Percentiles rank a stretch among this genome's conserved stretches.
These are phyloP conservation scores for Ephemerocybe angulata DNA, from an alignment of 768 basidiomycete genomes.

Conservation along the genomic window DNA sequence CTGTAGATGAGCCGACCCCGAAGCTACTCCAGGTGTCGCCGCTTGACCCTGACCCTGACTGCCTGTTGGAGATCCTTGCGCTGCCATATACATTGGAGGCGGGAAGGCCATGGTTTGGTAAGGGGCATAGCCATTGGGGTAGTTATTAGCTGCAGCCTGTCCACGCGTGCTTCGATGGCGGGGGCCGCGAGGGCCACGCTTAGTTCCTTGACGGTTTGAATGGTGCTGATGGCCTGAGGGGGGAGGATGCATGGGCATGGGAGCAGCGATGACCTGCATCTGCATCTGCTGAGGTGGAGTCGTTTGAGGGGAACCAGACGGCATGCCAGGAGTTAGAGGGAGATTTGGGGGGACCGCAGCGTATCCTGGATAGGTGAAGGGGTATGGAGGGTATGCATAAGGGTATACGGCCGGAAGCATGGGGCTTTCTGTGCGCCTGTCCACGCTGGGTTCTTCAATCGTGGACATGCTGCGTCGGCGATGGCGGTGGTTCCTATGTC, in stretches of 20 bases:
- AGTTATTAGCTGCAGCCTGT: no score
- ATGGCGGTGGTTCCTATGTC: constrained; percentile 18
- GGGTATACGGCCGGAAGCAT: constrained; percentile 31
- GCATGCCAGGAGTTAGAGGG: constrained; percentile 14
- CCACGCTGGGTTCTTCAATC: constrained; percentile 12
- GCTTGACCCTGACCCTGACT: not conserved
- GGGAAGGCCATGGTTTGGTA: constrained; percentile 29
- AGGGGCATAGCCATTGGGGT: constrained; percentile 27
- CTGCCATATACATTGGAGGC: constrained; percentile 24
- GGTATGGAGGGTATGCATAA: constrained; percentile 27
- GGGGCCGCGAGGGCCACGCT: not conserved
- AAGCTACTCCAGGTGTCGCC: not conserved
- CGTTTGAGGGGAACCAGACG: constrained; percentile 20
- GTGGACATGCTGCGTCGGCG: constrained; percentile 16
- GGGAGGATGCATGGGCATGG: not conserved
- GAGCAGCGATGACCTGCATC: not conserved
- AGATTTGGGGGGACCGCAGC: constrained; percentile 6
- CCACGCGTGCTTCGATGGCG: not conserved
- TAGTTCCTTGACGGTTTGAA: not conserved
- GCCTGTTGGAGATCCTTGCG: not conserved
- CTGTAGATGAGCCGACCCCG: not conserved
- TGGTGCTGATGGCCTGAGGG: not conserved
- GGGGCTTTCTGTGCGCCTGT: constrained; percentile 7
- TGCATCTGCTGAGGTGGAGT: constrained; percentile 11
- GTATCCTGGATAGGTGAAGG: constrained; percentile 9